Evolutionary conservation across 441 rosid genomes (phyloP).

Genomic region (Gossypium gossypioides): DNA sequence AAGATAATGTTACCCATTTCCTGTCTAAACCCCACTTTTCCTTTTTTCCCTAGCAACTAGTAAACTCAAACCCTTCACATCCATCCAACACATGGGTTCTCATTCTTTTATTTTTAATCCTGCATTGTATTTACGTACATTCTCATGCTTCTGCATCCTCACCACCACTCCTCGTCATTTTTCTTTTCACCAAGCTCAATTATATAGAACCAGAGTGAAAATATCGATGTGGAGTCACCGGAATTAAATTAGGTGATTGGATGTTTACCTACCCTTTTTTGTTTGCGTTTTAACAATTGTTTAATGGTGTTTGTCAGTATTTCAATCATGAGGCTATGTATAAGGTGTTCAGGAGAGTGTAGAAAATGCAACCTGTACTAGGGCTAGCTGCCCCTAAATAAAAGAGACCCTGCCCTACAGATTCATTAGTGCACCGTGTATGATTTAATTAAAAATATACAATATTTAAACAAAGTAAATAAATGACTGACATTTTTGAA

Average conservation of each 20-base stretch:
- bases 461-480: not conserved
- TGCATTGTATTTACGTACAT: no score
- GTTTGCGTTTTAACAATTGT: not conserved
- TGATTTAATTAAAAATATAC: not conserved
- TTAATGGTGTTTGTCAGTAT: constrained; percentile 20
- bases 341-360: not conserved
- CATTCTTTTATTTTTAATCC: no score
- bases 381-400: constrained; percentile 13
- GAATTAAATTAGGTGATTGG: not conserved
- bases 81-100: no score
- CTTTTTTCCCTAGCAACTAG: not conserved
- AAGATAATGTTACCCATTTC: not conserved
- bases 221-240: not conserved
- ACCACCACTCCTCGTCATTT: not conserved
- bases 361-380: constrained; percentile 10
- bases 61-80: no score
- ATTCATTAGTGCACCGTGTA: not conserved
- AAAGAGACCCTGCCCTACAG: constrained; percentile 14
- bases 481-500: constrained; percentile 1
- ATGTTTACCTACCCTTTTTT: not conserved
- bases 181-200: not conserved
- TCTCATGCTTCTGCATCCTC: not conserved
- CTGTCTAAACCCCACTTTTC: not conserved
- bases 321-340: constrained; percentile 43
- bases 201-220: not conserved